A percentile compares a stretch with the other conserved stretches of the same genome.
These are phyloP conservation scores for Acacia melanoxylon DNA, from an alignment of 306 rosid genomes.

Conservation along the genomic window DNA sequence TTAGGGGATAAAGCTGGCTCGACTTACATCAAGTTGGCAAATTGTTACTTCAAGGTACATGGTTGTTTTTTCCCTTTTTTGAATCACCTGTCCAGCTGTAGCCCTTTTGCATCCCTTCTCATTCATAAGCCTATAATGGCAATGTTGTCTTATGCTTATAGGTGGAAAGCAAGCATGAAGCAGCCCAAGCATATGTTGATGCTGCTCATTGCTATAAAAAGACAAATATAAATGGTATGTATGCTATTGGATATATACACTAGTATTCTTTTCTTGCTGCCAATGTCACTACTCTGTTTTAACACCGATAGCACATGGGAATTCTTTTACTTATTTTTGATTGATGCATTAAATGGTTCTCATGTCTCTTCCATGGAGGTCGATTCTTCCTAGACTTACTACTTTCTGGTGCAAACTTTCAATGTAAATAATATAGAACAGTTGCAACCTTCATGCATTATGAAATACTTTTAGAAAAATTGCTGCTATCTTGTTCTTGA, in stretches of 20 bases:
- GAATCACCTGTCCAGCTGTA: not conserved
- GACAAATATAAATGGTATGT: conserved; percentile 58
- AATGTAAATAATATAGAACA: not conserved
- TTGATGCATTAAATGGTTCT: not conserved
- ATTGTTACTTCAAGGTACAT: conserved; percentile 82
- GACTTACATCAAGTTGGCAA: conserved; percentile 72
- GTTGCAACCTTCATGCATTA: not conserved
- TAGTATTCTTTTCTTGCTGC: not conserved
- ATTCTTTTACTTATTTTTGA: not conserved
- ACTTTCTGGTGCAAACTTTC: conserved; percentile 6
- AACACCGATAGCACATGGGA: not conserved
- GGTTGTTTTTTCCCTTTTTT: not conserved
- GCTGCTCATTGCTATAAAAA: conserved; percentile 95
- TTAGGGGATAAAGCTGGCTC: conserved; percentile 96
- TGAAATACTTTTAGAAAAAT: not conserved
- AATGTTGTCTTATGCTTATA: conserved; percentile 31
- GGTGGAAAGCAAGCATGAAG: conserved; percentile 95
- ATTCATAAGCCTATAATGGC: conserved; percentile 9
- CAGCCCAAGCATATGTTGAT: conserved; percentile 87
- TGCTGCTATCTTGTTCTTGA: not conserved
- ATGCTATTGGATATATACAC: not conserved
- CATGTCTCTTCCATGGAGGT: not conserved
- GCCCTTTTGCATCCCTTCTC: not conserved
- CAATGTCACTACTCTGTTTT: not conserved
- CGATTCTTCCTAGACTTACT: not conserved